These are phyloP conservation scores for Fraxinus floribunda DNA, from an alignment of 305 asterid species.

Conservation along the genomic window DNA sequence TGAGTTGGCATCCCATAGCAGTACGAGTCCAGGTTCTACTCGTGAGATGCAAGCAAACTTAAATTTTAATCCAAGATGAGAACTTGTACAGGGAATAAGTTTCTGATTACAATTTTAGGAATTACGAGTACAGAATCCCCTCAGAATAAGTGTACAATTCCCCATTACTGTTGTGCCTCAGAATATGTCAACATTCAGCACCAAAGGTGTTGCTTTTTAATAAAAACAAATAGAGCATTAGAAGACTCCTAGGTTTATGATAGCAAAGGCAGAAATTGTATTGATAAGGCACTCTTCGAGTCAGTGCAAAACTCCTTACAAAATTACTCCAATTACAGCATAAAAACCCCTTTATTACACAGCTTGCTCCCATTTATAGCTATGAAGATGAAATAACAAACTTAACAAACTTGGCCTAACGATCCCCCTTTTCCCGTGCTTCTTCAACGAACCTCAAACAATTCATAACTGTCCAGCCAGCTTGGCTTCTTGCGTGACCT, in stretches of 20 bases:
- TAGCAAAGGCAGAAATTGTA: too few relatives aligned
- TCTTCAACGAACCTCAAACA: too few relatives aligned
- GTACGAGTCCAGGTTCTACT: slow-evolving; percentile 37
- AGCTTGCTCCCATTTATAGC: too few relatives aligned
- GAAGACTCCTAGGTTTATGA: not conserved
- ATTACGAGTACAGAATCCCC: slow-evolving; percentile 13
- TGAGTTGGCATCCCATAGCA: slow-evolving; percentile 43
- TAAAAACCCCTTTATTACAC: too few relatives aligned
- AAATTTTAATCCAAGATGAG: slow-evolving; percentile 17
- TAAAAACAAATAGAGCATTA: not conserved
- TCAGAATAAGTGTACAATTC: slow-evolving; percentile 13
- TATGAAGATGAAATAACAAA: too few relatives aligned
- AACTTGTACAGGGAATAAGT: slow-evolving; percentile 34
- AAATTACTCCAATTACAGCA: too few relatives aligned
- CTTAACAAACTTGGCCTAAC: too few relatives aligned
- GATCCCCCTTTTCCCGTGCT: too few relatives aligned
- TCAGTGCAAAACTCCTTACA: too few relatives aligned
- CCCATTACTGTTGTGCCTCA: slow-evolving; percentile 11
- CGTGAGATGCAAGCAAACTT: slow-evolving; percentile 35
- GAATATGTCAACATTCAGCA: not conserved
- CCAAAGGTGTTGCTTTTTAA: not conserved
- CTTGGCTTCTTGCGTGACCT: too few relatives aligned
- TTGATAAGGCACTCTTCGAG: too few relatives aligned
- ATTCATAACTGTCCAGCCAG: too few relatives aligned
- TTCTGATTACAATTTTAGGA: slow-evolving; percentile 5